Base-by-base conservation (phyloP, 164 flowering plant species). In the Sedum album region DNA sequence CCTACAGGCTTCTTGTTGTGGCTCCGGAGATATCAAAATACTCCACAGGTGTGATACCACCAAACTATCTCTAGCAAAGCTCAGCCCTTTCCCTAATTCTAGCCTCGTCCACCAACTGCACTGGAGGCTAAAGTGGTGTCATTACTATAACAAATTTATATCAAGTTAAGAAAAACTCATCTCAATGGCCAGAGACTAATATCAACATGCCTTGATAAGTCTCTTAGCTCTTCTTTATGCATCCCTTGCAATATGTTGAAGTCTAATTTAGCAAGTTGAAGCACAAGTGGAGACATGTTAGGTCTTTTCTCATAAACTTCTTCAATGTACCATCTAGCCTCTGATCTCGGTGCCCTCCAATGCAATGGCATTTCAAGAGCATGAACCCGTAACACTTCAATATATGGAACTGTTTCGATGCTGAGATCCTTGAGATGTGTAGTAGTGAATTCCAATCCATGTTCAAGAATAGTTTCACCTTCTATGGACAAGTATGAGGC, bases 181-280 rank as follows among this genome's bases (percentile, higher is more conserved):
- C n/a, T n/a, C n/a, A n/a, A n/a, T n/a, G n/a, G n/a, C n/a, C n/a
- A n/a, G n/a, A n/a, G n/a, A n/a, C n/a, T n/a, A n/a, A n/a, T 1
- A n/a, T 6, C n/a, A n/a, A n/a, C n/a, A n/a, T n/a, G n/a, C n/a
- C n/a, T n/a, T n/a, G n/a, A n/a, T n/a, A n/a, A n/a, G 35, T 25
- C 55, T 28, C 31, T 5, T 6, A 66, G 53, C 15, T 66, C 68
- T 10, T 33, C 48, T n/a, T 41, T 31, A 4, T 21, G 18, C 30
- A 33, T 44, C 31, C 35, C 28, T 23, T 79, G 82, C 35, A 79
- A 75, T 42, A 73, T 66, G 69, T 79, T 77, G 72, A 55, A 62
- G 14, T 62, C 51, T 31, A n/a, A 31, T n/a, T n/a, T n/a, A n/a
- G n/a, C n/a, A n/a, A n/a, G n/a, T n/a, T n/a, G n/a, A n/a, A n/a